Percentiles rank a stretch among this genome's conserved stretches.
Conservation (phyloP, 176 grass and related monocot genomes). For the Urochloa ruziziensis region DNA sequence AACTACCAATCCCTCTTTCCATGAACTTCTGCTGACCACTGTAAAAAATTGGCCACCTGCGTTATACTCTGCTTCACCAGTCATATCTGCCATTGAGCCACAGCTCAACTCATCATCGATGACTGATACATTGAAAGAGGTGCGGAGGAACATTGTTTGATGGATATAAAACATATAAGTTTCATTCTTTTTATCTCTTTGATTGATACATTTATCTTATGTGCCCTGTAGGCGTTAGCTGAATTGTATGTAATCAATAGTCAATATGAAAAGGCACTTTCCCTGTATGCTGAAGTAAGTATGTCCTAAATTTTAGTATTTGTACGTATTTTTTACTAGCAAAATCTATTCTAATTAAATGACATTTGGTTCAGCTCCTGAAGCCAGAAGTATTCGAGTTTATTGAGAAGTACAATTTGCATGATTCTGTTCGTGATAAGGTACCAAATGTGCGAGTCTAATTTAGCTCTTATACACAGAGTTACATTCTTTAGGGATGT, state of each 20-base stretch:
- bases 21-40: slow-evolving; percentile 82
- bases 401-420: slow-evolving; percentile 80
- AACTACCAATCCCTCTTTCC: slow-evolving; percentile 71
- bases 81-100: slow-evolving; percentile 94
- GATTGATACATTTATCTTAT: slow-evolving; percentile 28
- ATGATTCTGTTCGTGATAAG: slow-evolving; percentile 80
- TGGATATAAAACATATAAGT: slow-evolving; percentile 1
- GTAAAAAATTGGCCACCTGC: slow-evolving; percentile 79
- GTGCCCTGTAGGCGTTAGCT: slow-evolving; percentile 71
- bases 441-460: slow-evolving; percentile 29
- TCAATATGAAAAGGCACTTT: slow-evolving; percentile 83
- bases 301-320: slow-evolving; percentile 21
- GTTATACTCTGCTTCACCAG: slow-evolving; percentile 74
- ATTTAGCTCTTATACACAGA: neutral
- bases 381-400: slow-evolving; percentile 88
- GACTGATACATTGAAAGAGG: slow-evolving; percentile 84
- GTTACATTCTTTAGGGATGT: slow-evolving; percentile 2
- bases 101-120: slow-evolving; percentile 76
- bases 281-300: slow-evolving; percentile 94
- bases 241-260: slow-evolving; percentile 77
- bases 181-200: slow-evolving; percentile 29
- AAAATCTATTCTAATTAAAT: slow-evolving; percentile 23
- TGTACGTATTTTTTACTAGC: slow-evolving; percentile 23
- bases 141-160: slow-evolving; percentile 23
- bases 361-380: slow-evolving; percentile 52